Conservation (phyloP, 768 basidiomycete genomes). For the Pleurotus eryngii region DNA sequence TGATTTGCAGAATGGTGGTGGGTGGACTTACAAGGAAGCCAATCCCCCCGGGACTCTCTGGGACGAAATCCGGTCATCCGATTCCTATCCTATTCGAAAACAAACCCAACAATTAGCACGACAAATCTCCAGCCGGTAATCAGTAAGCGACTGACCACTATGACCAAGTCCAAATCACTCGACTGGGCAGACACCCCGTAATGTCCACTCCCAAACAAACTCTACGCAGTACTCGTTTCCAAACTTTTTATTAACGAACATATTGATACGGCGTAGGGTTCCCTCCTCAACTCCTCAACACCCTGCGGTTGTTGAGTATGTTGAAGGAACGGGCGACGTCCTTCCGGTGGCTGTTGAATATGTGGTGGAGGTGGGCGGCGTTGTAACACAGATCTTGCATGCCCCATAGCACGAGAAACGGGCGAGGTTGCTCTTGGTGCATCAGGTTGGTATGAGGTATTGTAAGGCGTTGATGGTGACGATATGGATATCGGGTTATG, state of each 20-base stretch:
- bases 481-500: no score
- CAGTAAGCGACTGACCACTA: slow-evolving; percentile 5
- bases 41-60: slow-evolving; percentile 13
- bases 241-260: slow-evolving; percentile 7
- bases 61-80: slow-evolving; percentile 24
- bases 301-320: not conserved
- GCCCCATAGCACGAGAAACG: no score
- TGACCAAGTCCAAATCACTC: slow-evolving; percentile 20
- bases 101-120: not conserved
- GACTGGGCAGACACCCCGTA: slow-evolving; percentile 15
- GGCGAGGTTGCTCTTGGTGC: no score
- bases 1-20: no score
- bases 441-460: no score
- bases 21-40: slow-evolving; percentile 24
- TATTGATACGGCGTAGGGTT: slow-evolving; percentile 8
- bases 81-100: slow-evolving; percentile 26
- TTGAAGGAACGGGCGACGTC: not conserved
- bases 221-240: slow-evolving; percentile 13
- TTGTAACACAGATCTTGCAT: no score
- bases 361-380: no score
- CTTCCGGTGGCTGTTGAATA: no score
- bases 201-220: slow-evolving; percentile 17
- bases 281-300: not conserved
- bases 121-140: not conserved
- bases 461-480: no score